These are phyloP conservation scores for Salix exigua DNA, from an alignment of 345 rosid species.

Conservation along the genomic window DNA sequence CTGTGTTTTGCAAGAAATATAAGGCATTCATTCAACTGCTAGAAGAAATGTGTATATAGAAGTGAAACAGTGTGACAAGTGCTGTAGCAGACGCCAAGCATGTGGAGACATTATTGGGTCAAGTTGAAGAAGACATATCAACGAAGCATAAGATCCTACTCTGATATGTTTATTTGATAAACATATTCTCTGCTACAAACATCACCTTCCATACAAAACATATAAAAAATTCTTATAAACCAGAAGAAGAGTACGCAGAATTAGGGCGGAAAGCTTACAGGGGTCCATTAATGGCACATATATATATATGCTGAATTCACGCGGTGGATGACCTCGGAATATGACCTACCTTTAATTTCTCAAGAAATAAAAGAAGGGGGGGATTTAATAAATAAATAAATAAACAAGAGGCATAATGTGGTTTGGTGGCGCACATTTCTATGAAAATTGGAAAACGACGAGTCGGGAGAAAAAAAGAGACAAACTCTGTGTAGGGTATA, in stretches of 20 bases:
- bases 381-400: background rate
- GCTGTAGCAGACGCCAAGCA: background rate
- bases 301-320: background rate
- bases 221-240: background rate
- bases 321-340: background rate
- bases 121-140: conserved; percentile 27
- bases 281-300: background rate
- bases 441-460: background rate
- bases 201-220: background rate
- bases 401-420: background rate
- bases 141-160: conserved; percentile 2
- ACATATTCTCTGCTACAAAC: background rate
- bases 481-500: too few relatives aligned
- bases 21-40: background rate
- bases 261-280: background rate
- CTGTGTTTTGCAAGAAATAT: too few relatives aligned
- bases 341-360: background rate
- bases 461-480: background rate
- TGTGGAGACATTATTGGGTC: conserved; percentile 1
- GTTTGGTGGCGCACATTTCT: background rate
- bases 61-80: background rate
- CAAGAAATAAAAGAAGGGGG: background rate
- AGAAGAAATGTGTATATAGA: background rate
- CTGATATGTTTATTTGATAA: background rate
- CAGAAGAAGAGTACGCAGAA: background rate